Evolutionary conservation across 2,329 filamentous ascomycete genomes (phyloP).

Genomic region (Nemania serpens): DNA sequence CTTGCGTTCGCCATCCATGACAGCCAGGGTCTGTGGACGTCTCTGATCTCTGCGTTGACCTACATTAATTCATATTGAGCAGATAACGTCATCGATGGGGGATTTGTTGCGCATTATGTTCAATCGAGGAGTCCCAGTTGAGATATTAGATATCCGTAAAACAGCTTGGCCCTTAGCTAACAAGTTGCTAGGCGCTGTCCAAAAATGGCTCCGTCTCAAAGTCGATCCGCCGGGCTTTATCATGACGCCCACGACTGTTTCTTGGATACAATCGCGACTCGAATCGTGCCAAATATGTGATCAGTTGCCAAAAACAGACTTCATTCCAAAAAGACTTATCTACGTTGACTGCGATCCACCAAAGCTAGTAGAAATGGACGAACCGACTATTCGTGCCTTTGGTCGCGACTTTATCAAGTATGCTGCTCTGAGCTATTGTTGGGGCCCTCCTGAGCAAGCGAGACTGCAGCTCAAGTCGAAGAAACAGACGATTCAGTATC

Average conservation of each 20-base stretch:
- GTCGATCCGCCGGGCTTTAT: neutral
- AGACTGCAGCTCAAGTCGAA: neutral
- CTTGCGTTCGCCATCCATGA: too few relatives aligned
- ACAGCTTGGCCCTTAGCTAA: neutral
- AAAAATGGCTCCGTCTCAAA: neutral
- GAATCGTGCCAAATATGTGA: neutral
- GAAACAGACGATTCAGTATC: too few relatives aligned
- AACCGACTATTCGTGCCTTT: neutral
- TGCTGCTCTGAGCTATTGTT: conserved; percentile 4
- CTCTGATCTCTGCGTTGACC: too few relatives aligned
- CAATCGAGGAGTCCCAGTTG: neutral
- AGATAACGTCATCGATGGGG: neutral
- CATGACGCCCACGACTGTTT: neutral
- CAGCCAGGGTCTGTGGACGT: too few relatives aligned
- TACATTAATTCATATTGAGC: neutral
- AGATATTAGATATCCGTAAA: neutral
- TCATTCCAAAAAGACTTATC: neutral
- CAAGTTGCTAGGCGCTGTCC: neutral
- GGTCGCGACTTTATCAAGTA: neutral
- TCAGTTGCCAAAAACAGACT: neutral
- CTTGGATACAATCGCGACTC: neutral
- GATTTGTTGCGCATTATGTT: neutral
- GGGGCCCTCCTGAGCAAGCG: neutral
- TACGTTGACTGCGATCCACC: neutral
- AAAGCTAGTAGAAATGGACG: neutral